A percentile compares a stretch with the other conserved stretches of the same genome.
Conservation (phyloP, 129 eudicot species). For the Saposhnikovia divaricata region DNA sequence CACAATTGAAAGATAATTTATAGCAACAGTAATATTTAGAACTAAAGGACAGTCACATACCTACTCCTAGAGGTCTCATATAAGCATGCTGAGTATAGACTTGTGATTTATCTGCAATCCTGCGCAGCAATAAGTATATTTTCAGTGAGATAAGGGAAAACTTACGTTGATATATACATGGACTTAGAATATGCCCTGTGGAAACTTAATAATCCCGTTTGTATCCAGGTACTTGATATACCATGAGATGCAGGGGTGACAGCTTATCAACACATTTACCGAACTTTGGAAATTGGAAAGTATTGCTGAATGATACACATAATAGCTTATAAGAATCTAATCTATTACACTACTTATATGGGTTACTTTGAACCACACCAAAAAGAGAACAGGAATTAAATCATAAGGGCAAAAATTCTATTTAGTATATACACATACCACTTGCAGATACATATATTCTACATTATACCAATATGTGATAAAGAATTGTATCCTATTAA, state of each 20-base stretch:
- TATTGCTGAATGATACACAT: background rate
- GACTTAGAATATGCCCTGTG: background rate
- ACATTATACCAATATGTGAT: background rate
- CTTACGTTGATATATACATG: background rate
- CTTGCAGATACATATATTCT: background rate
- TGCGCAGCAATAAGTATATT: conserved; percentile 13
- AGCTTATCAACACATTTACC: background rate
- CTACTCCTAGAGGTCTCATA: conserved; percentile 99
- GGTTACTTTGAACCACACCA: background rate
- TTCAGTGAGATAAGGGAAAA: background rate
- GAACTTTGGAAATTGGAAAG: background rate
- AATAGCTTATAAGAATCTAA: background rate
- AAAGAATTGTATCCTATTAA: background rate
- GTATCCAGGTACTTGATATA: background rate
- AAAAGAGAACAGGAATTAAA: background rate
- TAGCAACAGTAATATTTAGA: background rate
- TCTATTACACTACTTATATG: background rate
- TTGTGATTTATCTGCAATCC: conserved; percentile 99
- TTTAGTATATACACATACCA: background rate
- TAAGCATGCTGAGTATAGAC: conserved; percentile 98
- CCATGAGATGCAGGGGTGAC: background rate
- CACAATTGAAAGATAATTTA: background rate
- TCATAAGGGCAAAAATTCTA: background rate
- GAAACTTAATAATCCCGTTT: background rate
- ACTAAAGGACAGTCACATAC: conserved; percentile 35